Evolutionary conservation across 164 flowering plant genomes (phyloP), one percentile per base, ranked within the genome.

Genomic region (Kalanchoe fedtschenkoi): DNA sequence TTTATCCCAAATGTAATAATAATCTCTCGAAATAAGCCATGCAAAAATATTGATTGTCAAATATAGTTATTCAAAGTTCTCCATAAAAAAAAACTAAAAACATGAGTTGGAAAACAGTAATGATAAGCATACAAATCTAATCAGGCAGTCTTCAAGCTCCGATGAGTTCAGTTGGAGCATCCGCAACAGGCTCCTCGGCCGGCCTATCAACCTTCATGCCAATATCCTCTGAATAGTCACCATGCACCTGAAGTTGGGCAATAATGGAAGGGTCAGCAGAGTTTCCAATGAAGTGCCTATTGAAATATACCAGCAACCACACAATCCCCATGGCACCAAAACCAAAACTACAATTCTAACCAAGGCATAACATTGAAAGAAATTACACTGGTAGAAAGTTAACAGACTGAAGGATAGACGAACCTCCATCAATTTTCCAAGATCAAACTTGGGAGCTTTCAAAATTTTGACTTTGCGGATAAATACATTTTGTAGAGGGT

Each of bases 381-480:
- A 61, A 24, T 5, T 21, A 21, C 44, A 60, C 2, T 6, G 37
- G 32, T 58, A 22, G 0, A 5, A 42, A 19, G 46, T 42, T 13
- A 42, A 1, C 5, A 42, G 46, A 42, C 1, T 42, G 46, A 5
- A 42, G 17, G 16, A 53, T 24, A 65, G 34, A 66, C 67, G 29
- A 72, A 63, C 95, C 86, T 88, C 95, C 95, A 85, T 88, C 68
- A 88, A 61, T 70, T 79, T 87, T 46, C 87, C 86, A 66, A 87
- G 84, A 71, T 87, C 88, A 67, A 88, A 85, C 69, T 88, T 88
- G 16, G 95, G 95, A 43, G 95, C 88, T 68, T 85, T 88, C 78
- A 88, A 65, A 67, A 88, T 85, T 77, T 88, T 88, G 55, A 85
- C 89, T 67, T 88, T 88, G 5, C 95, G 69, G 43, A 87, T 81